These are phyloP conservation scores for Otatea glauca DNA, from an alignment of 176 grass and related monocot genomes.

Conservation along the genomic window DNA sequence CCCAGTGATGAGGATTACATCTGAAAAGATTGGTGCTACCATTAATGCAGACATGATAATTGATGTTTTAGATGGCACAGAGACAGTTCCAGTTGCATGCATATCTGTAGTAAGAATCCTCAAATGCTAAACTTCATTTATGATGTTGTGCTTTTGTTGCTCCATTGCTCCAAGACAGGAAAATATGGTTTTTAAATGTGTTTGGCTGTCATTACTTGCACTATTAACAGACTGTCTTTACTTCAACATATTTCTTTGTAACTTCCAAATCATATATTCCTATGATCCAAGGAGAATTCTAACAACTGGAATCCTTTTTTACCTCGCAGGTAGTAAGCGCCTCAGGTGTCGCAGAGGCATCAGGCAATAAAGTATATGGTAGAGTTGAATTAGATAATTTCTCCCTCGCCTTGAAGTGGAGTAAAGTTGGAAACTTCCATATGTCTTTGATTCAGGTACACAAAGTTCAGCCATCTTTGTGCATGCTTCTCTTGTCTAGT, in stretches of 20 bases:
- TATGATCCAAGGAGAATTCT: not conserved
- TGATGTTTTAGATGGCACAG: conserved; percentile 66
- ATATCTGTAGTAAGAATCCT: conserved; percentile 79
- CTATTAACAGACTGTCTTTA: conserved; percentile 4
- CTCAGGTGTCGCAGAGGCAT: conserved; percentile 67
- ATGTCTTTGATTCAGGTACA: conserved; percentile 89
- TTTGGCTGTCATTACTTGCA: conserved; percentile 1
- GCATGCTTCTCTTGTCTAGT: conserved; percentile 12
- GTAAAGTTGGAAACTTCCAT: conserved; percentile 77
- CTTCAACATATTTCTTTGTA: not conserved
- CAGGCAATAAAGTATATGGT: conserved; percentile 75
- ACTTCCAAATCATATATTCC: not conserved
- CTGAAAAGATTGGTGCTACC: conserved; percentile 66
- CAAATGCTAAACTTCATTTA: conserved; percentile 1
- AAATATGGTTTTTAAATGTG: not conserved
- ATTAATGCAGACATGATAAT: conserved; percentile 77
- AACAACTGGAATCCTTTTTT: conserved; percentile 28
- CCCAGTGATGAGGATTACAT: conserved; percentile 64
- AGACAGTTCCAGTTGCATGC: conserved; percentile 81
- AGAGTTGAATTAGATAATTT: conserved; percentile 70
- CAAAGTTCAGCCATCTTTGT: conserved; percentile 2
- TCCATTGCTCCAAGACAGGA: conserved; percentile 17
- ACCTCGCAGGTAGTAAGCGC: conserved; percentile 63
- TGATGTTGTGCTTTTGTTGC: not conserved
- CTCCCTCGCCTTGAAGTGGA: conserved; percentile 87